Evolutionary conservation across 768 basidiomycete genomes (phyloP).

Genomic region (Lentinus tigrinus): DNA sequence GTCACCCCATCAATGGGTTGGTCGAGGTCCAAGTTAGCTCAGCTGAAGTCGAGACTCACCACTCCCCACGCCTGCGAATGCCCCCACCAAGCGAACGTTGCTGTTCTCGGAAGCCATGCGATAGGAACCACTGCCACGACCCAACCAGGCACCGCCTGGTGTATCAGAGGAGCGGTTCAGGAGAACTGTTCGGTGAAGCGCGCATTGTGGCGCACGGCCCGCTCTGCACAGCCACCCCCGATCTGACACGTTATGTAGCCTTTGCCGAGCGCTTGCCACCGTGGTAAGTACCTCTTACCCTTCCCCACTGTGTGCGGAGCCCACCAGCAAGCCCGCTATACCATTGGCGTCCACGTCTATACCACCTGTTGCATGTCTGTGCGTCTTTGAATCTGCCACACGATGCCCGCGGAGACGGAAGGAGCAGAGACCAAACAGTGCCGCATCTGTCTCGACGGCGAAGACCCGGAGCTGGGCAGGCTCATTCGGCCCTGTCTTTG

Average conservation of each 20-base stretch:
- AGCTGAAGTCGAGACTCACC: slow-evolving; percentile 36
- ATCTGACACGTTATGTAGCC: not conserved
- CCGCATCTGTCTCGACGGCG: slow-evolving; percentile 80
- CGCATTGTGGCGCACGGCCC: not conserved
- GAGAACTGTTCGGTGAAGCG: not conserved
- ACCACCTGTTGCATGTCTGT: not conserved
- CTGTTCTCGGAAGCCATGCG: slow-evolving; percentile 19
- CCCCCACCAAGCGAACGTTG: slow-evolving; percentile 52
- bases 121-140: not conserved
- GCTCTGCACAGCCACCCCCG: not conserved
- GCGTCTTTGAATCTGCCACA: not conserved
- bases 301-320: not conserved
- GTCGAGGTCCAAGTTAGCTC: not conserved
- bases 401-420: not conserved
- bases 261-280: not conserved
- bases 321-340: not conserved
- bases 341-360: not conserved
- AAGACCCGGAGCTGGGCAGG: slow-evolving; percentile 62
- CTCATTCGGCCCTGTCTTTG: slow-evolving; percentile 83
- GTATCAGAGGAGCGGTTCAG: not conserved
- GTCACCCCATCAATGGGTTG: not conserved
- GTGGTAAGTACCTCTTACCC: too few relatives aligned
- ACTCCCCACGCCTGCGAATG: slow-evolving; percentile 59
- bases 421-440: slow-evolving; percentile 58
- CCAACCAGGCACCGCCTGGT: too few relatives aligned